Evolutionary conservation across 2,329 filamentous ascomycete genomes (phyloP).

Genomic region (Aspergillus ibericus): DNA sequence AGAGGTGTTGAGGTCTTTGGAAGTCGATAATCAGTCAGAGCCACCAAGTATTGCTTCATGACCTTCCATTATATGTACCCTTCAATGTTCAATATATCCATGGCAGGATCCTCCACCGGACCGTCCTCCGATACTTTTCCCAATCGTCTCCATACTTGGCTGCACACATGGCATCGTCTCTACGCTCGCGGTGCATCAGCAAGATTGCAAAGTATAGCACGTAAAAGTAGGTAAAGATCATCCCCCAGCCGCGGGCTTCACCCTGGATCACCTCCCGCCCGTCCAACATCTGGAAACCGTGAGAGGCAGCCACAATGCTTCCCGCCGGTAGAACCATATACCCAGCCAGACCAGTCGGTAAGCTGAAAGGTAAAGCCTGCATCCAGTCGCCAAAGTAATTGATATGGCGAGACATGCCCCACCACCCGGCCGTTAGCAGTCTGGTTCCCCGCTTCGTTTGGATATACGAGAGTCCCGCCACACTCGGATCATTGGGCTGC

Average conservation of each 20-base stretch:
- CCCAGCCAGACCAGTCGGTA: conserved; percentile 79
- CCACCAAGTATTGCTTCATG: too few species aligned
- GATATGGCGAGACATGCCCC: conserved; percentile 84
- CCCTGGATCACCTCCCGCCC: conserved; percentile 14
- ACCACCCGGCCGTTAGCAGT: conserved; percentile 82
- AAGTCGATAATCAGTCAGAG: too few species aligned
- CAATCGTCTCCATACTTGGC: conserved; percentile 89
- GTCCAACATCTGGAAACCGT: conserved; percentile 53
- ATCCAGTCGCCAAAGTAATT: conserved; percentile 95
- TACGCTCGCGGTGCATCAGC: conserved; percentile 75
- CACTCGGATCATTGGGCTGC: conserved; percentile 73
- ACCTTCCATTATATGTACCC: too few species aligned
- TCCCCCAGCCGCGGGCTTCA: conserved; percentile 64
- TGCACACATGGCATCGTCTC: conserved; percentile 83
- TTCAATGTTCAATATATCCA: conserved; percentile 64
- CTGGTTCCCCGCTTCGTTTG: conserved; percentile 77
- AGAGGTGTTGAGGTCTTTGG: too few species aligned
- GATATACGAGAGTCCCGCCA: conserved; percentile 79
- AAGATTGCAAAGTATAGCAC: conserved; percentile 83
- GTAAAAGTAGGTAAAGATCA: conserved; percentile 88
- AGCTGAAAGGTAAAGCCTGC: conserved; percentile 80
- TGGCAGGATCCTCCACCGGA: conserved; percentile 76
- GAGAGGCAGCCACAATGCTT: not conserved
- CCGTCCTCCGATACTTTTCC: conserved; percentile 77
- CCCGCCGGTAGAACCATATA: conserved; percentile 60